Evolutionary conservation across 495 filamentous ascomycete species (phyloP), one percentile per base, ranked within the genome.

Genomic region (Daldinia vernicosa): DNA sequence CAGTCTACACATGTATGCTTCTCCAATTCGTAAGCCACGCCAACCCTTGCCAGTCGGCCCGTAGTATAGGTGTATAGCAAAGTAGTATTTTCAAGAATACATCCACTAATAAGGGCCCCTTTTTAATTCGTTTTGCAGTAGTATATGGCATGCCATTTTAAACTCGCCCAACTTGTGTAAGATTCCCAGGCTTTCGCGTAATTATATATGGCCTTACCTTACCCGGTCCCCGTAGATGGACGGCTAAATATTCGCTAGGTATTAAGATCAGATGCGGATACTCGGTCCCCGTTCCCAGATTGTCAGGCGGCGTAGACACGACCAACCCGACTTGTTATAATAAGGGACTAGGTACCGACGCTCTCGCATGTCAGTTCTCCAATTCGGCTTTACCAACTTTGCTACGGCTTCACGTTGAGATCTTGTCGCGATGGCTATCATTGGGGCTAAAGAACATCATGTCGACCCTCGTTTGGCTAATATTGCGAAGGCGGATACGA

Each of bases 401-500:
- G 8, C 35, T 28, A 11, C 12, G 4, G 28, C 6, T 26, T 50
- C 4, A 19, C 19, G 37, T 24, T 6, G 27, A 60, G 17, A 30
- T 78, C 6, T 22, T 56, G 40, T 30, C 14, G 43, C 24, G 17
- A 75, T 75, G 72, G 72, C 72, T 24, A 72, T 75, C 33, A 60
- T 75, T 11, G 68, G 68, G 22, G 54, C 8, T n/a, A 72, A 68
- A 28, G 72, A 75, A 22, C 68, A 75, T 11, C 72, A 68, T 47
- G 68, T 67, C 26, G 72, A 75, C 35, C 60, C 72, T 58, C 68
- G 72, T 6, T 11, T 75, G 39, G 60, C 69, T 6, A 67, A 17
- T 32, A 74, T 83, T 3, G 78, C 81, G 4, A 65, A 76, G n/a
- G 68, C 75, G n/a, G 82, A 83, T 53, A 79, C 75, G 9, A 76